These are phyloP conservation scores for Inga leiocalycina DNA, from an alignment of 306 rosid genomes.

Conservation along the genomic window DNA sequence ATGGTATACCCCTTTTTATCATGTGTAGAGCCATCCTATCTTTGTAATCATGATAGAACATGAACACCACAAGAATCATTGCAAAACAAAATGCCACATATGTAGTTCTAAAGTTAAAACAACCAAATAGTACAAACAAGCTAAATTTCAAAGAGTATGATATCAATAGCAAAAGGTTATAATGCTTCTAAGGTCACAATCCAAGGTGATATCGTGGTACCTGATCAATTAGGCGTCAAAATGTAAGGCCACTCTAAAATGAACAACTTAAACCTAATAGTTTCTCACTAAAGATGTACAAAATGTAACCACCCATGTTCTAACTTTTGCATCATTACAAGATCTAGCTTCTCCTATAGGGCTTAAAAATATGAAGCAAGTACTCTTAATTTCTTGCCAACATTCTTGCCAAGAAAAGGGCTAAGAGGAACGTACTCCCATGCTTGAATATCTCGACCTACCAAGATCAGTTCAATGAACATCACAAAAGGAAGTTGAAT, in stretches of 20 bases:
- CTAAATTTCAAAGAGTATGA: no score
- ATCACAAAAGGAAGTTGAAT: slow-evolving; percentile 9
- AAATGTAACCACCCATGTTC: slow-evolving; percentile 11
- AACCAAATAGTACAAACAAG: no score
- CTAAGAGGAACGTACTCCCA: slow-evolving; percentile 99
- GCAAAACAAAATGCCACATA: no score
- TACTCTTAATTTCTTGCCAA: slow-evolving; percentile 58
- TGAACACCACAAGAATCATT: no score
- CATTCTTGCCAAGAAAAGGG: slow-evolving; percentile 94
- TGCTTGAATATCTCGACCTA: slow-evolving; percentile 98
- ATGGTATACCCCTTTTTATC: no score
- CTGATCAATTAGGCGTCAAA: slow-evolving; percentile 42
- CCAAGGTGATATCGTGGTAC: slow-evolving; percentile 96
- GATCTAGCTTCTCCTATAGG: slow-evolving; percentile 20
- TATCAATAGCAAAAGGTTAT: slow-evolving; percentile 72
- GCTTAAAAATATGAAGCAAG: slow-evolving; percentile 8
- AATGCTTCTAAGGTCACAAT: slow-evolving; percentile 93
- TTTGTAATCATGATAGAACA: no score
- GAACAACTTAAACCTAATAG: slow-evolving; percentile 1
- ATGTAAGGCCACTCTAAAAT: slow-evolving; percentile 28
- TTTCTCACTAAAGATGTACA: slow-evolving; percentile 14
- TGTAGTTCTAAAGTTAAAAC: no score
- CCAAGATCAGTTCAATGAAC: slow-evolving; percentile 42
- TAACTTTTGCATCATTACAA: background rate
- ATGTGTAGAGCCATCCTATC: no score